These are phyloP conservation scores for Limonomyces culmigenus DNA, from an alignment of 1,284 basidiomycete genomes.

Conservation along the genomic window DNA sequence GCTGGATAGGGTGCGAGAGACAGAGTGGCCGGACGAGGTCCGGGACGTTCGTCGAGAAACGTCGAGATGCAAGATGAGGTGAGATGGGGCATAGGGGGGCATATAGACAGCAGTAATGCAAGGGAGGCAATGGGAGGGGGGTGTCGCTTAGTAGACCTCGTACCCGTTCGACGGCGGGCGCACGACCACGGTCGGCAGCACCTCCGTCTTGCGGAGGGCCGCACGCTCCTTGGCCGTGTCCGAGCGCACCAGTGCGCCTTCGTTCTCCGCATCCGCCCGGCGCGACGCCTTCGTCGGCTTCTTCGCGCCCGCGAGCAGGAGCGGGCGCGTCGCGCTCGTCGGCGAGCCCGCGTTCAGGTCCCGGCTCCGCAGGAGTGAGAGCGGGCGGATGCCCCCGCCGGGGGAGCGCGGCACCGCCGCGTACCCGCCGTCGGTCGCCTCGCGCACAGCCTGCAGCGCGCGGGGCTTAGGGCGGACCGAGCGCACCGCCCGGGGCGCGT, in stretches of 20 bases:
- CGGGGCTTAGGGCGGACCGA: slow-evolving; percentile 33
- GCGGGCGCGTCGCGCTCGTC: slow-evolving; percentile 26
- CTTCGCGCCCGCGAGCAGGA: slow-evolving; percentile 35
- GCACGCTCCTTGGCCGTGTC: slow-evolving; percentile 45
- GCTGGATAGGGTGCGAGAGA: too few relatives aligned
- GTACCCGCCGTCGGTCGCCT: slow-evolving; percentile 15
- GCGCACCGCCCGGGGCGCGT: slow-evolving; percentile 29
- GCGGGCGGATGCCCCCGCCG: slow-evolving; percentile 35
- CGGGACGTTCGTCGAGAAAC: too few relatives aligned
- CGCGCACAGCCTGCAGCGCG: slow-evolving; percentile 25
- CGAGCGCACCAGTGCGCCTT: slow-evolving; percentile 28
- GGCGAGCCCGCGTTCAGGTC: slow-evolving; percentile 22
- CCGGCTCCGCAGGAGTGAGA: slow-evolving; percentile 46
- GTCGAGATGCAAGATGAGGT: too few relatives aligned
- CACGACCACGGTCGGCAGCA: slow-evolving; percentile 26
- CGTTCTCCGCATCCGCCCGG: slow-evolving; percentile 29
- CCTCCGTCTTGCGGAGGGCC: slow-evolving; percentile 21
- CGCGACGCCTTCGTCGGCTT: slow-evolving; percentile 10
- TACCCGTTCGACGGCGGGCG: slow-evolving; percentile 27
- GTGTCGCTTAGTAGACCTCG: too few relatives aligned
- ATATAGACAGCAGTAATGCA: neutral
- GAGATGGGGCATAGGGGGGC: neutral
- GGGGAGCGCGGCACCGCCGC: too few relatives aligned
- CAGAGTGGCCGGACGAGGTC: too few relatives aligned
- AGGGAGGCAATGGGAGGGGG: too few relatives aligned